A percentile compares a stretch with the other conserved stretches of the same genome.
Conservation (phyloP, 192 early-diverging fungal genomes). For the Rhizophlyctis rosea region DNA sequence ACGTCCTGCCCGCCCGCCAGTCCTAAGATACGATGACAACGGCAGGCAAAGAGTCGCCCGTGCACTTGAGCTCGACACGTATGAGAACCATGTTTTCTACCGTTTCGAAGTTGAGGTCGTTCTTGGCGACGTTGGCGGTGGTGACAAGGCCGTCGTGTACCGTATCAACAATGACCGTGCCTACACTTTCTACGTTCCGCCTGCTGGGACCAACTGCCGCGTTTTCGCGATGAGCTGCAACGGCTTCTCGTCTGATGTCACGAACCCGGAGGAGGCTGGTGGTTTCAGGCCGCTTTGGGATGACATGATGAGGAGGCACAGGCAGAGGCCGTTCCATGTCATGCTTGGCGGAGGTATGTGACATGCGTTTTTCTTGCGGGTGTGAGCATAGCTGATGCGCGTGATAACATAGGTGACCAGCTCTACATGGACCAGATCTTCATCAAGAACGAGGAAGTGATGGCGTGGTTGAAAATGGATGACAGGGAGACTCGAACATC, state of each 20-base stretch:
- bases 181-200: conserved; percentile 17
- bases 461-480: conserved; percentile 20
- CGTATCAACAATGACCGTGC: background rate
- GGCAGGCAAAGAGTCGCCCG: background rate
- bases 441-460: conserved; percentile 22
- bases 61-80: background rate
- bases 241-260: background rate
- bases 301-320: conserved; percentile 19
- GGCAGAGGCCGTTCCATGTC: conserved; percentile 15
- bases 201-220: conserved; percentile 7
- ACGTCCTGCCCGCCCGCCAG: conserved; percentile 6
- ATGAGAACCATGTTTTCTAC: conserved; percentile 9
- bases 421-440: conserved; percentile 32
- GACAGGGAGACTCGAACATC: conserved; percentile 45
- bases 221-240: conserved; percentile 17
- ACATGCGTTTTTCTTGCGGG: no score
- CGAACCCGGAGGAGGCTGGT: conserved; percentile 13
- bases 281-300: conserved; percentile 23
- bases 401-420: no score
- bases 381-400: no score
- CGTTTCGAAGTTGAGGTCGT: conserved; percentile 11
- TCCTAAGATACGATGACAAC: conserved; percentile 4
- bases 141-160: conserved; percentile 16
- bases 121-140: background rate
- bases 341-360: conserved; percentile 38